These are phyloP conservation scores for Suhomyces bolitotheri DNA, from an alignment of 1,139 yeast species.

Conservation along the genomic window DNA sequence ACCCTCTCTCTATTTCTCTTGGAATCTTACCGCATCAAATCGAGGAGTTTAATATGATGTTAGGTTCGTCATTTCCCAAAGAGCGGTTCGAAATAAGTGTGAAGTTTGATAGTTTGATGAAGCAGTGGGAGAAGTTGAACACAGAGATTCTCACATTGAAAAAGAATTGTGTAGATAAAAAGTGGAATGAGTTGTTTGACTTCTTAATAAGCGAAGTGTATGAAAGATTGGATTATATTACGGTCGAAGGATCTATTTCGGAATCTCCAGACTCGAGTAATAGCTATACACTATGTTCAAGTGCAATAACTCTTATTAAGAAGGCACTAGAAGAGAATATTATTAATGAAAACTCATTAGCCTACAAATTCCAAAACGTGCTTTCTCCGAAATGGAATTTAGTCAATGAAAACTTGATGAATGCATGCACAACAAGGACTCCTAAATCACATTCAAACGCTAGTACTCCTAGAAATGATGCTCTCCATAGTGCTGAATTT, in stretches of 20 bases:
- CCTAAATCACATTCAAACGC: constrained; percentile 6
- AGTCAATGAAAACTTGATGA: constrained; percentile 23
- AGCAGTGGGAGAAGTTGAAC: constrained; percentile 40
- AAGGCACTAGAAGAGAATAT: constrained; percentile 34
- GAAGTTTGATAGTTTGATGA: constrained; percentile 1
- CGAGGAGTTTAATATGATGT: constrained; percentile 20
- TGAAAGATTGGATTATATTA: constrained; percentile 26
- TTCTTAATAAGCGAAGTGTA: constrained; percentile 44
- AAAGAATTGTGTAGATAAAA: constrained; percentile 48
- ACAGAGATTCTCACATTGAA: constrained; percentile 46
- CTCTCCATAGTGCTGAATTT: background rate
- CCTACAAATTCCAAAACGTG: constrained; percentile 24
- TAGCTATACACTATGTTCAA: constrained; percentile 35
- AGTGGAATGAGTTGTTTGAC: constrained; percentile 56
- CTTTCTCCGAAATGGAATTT: constrained; percentile 36
- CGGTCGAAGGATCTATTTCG: constrained; percentile 24
- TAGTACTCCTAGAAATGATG: constrained; percentile 6
- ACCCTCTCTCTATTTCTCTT: constrained; percentile 57
- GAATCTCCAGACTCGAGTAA: constrained; percentile 18
- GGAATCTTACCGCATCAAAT: constrained; percentile 27
- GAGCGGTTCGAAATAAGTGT: constrained; percentile 8
- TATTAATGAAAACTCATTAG: constrained; percentile 22
- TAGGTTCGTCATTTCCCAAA: constrained; percentile 10
- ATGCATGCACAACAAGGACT: constrained; percentile 1
- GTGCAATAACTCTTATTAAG: constrained; percentile 32